Conservation (phyloP, 2,329 filamentous ascomycete genomes). For the Fusarium sp. region DNA sequence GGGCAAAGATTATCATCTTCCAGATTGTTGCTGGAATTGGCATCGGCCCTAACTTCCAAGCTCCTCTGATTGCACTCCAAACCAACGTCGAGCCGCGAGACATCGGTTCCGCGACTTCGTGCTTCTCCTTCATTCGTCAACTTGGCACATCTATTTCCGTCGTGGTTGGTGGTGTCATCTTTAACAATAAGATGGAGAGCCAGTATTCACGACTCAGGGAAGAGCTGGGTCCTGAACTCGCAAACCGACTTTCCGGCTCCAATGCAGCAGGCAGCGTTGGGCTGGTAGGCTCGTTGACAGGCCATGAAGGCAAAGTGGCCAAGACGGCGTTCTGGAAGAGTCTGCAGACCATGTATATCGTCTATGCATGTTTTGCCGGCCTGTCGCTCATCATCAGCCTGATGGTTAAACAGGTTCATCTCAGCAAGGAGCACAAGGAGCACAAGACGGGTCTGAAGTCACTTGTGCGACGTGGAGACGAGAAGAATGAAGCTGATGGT, state of each 20-base stretch:
- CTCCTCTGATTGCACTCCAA: slow-evolving; percentile 76
- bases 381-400: slow-evolving; percentile 62
- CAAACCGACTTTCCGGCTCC: slow-evolving; percentile 67
- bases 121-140: slow-evolving; percentile 76
- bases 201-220: slow-evolving; percentile 63
- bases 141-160: slow-evolving; percentile 76
- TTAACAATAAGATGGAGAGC: slow-evolving; percentile 79
- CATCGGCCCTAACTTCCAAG: slow-evolving; percentile 77
- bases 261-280: slow-evolving; percentile 72
- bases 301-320: slow-evolving; percentile 59
- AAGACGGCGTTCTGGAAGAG: slow-evolving; percentile 63
- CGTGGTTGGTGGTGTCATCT: slow-evolving; percentile 82
- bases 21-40: slow-evolving; percentile 74
- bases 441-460: slow-evolving; percentile 69
- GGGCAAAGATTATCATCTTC: slow-evolving; percentile 70
- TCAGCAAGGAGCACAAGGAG: slow-evolving; percentile 69
- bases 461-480: slow-evolving; percentile 52
- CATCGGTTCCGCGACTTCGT: slow-evolving; percentile 76
- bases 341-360: slow-evolving; percentile 69
- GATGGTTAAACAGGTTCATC: slow-evolving; percentile 62
- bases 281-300: slow-evolving; percentile 65
- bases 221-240: slow-evolving; percentile 65
- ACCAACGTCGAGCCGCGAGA: slow-evolving; percentile 71
- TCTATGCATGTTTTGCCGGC: slow-evolving; percentile 65
- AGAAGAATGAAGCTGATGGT: slow-evolving; percentile 14